phyloP scores from a whole-genome alignment of 306 rosid genomes.

The Citrullus amarus region DNA sequence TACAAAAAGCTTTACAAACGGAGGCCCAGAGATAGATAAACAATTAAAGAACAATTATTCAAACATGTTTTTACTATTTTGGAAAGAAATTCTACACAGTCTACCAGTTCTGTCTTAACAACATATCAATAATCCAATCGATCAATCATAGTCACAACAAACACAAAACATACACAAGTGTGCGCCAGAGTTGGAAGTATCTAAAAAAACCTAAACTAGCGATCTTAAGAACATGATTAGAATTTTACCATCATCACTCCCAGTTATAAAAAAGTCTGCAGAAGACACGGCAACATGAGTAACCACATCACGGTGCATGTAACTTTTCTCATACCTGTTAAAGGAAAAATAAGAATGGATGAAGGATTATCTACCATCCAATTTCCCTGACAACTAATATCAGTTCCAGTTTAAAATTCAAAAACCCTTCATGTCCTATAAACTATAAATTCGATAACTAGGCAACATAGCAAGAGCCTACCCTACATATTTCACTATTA shows the following conservation, averaged over 20 bases:
- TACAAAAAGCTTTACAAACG: too few species aligned
- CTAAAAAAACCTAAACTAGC: neutral
- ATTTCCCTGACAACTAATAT: neutral
- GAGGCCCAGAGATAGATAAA: neutral
- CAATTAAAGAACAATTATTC: neutral
- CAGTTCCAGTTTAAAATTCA: neutral
- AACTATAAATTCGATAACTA: neutral
- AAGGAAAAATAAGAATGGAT: neutral
- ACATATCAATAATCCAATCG: neutral
- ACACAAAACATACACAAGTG: neutral
- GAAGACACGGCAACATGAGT: conserved; percentile 86
- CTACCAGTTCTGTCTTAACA: neutral
- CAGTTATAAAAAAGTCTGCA: conserved; percentile 85
- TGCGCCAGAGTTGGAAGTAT: neutral
- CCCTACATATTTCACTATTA: neutral
- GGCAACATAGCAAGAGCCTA: neutral
- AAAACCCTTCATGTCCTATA: neutral
- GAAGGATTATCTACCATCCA: neutral
- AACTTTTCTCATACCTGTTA: conserved; percentile 93
- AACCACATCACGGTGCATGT: conserved; percentile 94
- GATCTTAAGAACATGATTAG: neutral
- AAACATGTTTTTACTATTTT: neutral
- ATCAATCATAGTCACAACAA: neutral
- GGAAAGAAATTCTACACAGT: neutral
- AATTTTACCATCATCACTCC: conserved; percentile 74